These are phyloP conservation scores for Ophiocordyceps robertsii DNA, from an alignment of 2,329 filamentous ascomycete species.

Conservation along the genomic window DNA sequence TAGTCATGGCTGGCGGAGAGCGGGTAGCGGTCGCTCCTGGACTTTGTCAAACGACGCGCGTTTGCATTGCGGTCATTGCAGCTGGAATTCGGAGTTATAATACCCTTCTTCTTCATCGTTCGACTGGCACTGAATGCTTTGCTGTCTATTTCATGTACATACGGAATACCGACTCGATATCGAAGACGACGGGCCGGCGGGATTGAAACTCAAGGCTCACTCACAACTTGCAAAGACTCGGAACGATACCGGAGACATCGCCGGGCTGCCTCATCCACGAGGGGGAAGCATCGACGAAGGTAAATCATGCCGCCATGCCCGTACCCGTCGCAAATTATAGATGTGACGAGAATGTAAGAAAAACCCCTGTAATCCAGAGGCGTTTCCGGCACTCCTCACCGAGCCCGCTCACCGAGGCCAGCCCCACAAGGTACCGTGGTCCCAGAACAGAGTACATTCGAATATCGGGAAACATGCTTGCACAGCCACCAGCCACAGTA, in stretches of 20 bases:
- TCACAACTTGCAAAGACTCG: too few species aligned
- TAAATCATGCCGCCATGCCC: too few species aligned
- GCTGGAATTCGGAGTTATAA: not conserved
- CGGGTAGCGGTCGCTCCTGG: not conserved
- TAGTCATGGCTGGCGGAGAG: conserved; percentile 10
- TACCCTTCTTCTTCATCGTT: not conserved
- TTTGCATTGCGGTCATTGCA: not conserved
- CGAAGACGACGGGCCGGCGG: too few species aligned
- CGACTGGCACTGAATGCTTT: not conserved
- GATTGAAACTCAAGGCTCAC: too few species aligned
- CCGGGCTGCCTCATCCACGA: too few species aligned
- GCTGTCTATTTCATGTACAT: not conserved
- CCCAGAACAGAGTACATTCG: too few species aligned
- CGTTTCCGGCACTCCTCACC: not conserved
- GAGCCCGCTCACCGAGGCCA: not conserved
- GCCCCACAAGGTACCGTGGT: not conserved
- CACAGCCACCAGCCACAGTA: not conserved
- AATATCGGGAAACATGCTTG: too few species aligned
- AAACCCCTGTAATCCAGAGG: too few species aligned
- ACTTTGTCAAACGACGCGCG: not conserved
- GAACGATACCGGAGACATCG: too few species aligned
- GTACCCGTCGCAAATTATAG: too few species aligned
- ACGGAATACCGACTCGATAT: not conserved
- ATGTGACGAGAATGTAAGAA: too few species aligned
- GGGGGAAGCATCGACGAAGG: too few species aligned